phyloP scores from a whole-genome alignment of 257 asterid genomes.

The Nicotiana otophora region DNA sequence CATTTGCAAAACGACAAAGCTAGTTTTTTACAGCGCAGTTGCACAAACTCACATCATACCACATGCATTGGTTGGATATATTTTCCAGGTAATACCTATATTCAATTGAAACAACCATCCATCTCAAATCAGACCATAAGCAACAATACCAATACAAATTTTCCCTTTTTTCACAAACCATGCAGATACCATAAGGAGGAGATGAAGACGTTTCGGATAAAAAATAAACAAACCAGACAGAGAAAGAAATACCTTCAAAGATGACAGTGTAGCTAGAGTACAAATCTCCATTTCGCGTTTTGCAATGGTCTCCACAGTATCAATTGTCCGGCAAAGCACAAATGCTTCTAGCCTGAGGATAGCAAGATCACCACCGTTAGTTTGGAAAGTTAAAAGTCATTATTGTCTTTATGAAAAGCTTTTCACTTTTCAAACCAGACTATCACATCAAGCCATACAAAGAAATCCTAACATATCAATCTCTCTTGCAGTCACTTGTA shows the following conservation, averaged over 20 bases:
- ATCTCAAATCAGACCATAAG: too few species aligned
- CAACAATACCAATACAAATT: too few species aligned
- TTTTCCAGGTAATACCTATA: too few species aligned
- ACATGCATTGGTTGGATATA: too few species aligned
- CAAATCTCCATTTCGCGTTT: constrained; percentile 51
- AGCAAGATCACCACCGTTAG: neutral
- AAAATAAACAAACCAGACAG: too few species aligned
- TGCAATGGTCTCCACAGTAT: constrained; percentile 36
- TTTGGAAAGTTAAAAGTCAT: neutral
- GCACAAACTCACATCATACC: too few species aligned
- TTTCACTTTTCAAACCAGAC: neutral
- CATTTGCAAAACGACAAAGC: too few species aligned
- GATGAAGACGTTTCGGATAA: too few species aligned
- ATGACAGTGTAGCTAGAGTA: constrained; percentile 68
- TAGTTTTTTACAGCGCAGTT: too few species aligned
- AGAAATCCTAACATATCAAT: neutral
- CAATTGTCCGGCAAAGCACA: constrained; percentile 57
- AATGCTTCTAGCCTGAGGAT: constrained; percentile 57
- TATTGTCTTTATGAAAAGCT: neutral
- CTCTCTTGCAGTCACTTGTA: neutral
- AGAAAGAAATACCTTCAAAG: constrained; percentile 44
- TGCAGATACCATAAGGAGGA: too few species aligned
- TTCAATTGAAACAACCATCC: too few species aligned
- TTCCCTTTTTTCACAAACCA: too few species aligned
- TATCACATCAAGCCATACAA: constrained; percentile 4